Evolutionary conservation across 768 basidiomycete genomes (phyloP).

Genomic region (Xerocomellus amylosporus): DNA sequence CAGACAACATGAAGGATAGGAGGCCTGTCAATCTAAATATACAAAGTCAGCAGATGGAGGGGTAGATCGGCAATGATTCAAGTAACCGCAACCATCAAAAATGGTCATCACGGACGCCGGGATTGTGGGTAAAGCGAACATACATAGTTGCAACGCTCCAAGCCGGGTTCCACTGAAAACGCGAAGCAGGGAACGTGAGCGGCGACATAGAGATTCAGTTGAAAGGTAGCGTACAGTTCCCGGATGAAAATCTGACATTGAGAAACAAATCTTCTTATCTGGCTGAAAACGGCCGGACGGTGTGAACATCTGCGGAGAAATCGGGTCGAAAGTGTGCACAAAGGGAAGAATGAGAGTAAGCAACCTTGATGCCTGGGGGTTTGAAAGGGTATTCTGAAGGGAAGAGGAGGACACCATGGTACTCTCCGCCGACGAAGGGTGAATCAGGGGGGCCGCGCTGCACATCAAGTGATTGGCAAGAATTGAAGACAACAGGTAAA

Average conservation of each 20-base stretch:
- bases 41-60: constrained; percentile 9
- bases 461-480: constrained; percentile 4
- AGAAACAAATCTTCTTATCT: constrained; percentile 96
- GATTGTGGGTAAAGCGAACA: constrained; percentile 30
- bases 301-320: constrained; percentile 71
- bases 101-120: constrained; percentile 10
- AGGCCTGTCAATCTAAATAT: constrained; percentile 79
- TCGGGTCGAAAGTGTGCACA: constrained; percentile 7
- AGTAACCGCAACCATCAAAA: constrained; percentile 14
- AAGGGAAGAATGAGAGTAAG: not conserved
- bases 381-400: constrained; percentile 96
- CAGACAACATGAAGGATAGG: constrained; percentile 90
- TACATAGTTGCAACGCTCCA: constrained; percentile 96
- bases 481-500: not conserved
- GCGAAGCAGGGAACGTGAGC: constrained; percentile 1
- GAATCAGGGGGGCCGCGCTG: constrained; percentile 94
- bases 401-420: constrained; percentile 89
- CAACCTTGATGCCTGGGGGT: constrained; percentile 93
- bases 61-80: constrained; percentile 9
- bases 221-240: constrained; percentile 61
- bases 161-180: constrained; percentile 82
- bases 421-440: constrained; percentile 89
- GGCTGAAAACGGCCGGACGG: constrained; percentile 89
- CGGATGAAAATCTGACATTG: constrained; percentile 95
- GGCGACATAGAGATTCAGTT: not conserved